Evolutionary conservation across 345 rosid genomes (phyloP).

Genomic region (Acer saccharum): DNA sequence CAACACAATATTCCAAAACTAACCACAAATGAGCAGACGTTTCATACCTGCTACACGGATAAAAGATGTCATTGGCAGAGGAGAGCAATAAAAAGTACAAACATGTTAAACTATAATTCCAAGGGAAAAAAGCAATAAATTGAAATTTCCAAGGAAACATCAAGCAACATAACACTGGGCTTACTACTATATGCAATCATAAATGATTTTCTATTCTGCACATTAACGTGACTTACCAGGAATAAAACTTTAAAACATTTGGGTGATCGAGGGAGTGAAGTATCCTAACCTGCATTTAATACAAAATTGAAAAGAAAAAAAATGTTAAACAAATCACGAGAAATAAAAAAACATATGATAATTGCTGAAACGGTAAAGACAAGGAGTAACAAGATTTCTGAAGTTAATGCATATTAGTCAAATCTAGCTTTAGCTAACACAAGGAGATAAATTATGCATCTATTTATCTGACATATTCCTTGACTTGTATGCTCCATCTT

Average conservation of each 20-base stretch:
- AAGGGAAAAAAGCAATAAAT: background rate
- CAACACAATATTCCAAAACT: slow-evolving; percentile 94
- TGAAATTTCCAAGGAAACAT: background rate
- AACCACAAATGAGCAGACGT: slow-evolving; percentile 98
- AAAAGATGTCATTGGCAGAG: background rate
- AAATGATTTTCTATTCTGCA: background rate
- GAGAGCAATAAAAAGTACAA: background rate
- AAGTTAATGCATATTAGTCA: background rate
- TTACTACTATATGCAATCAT: background rate
- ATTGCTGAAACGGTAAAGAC: background rate
- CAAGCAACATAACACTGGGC: background rate
- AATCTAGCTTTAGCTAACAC: background rate
- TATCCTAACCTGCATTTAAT: slow-evolving; percentile 72
- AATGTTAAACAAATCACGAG: background rate
- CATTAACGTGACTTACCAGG: slow-evolving; percentile 57
- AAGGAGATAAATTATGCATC: background rate
- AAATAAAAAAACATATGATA: background rate
- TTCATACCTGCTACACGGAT: slow-evolving; percentile 67
- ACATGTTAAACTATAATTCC: background rate
- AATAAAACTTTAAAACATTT: slow-evolving; percentile 77
- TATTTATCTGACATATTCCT: background rate
- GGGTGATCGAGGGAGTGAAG: slow-evolving; percentile 85
- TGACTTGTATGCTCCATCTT: background rate
- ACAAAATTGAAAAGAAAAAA: background rate
- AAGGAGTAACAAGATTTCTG: background rate